Conservation (phyloP, 1,139 yeast species). For the Sporopachydermia cereana region DNA sequence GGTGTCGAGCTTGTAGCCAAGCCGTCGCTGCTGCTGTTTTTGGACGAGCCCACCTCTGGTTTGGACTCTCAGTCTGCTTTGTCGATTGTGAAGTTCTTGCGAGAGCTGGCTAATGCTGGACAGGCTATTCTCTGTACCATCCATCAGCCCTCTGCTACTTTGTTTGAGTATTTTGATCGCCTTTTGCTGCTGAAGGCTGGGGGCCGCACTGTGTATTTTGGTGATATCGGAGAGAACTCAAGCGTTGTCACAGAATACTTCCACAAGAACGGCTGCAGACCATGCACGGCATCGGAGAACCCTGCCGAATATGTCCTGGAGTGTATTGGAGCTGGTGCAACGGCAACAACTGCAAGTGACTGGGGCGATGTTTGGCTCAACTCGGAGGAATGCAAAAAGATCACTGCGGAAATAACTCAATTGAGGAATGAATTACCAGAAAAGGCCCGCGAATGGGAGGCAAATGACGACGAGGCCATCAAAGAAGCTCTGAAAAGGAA, state of each 20-base stretch:
- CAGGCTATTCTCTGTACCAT: slow-evolving; percentile 46
- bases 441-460: slow-evolving; percentile 8
- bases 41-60: slow-evolving; percentile 45
- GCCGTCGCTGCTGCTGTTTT: slow-evolving; percentile 35
- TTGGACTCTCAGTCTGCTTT: slow-evolving; percentile 45
- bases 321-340: slow-evolving; percentile 23
- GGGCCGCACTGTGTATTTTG: slow-evolving; percentile 35
- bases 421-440: slow-evolving; percentile 13
- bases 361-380: slow-evolving; percentile 36
- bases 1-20: slow-evolving; percentile 44
- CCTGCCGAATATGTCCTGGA: slow-evolving; percentile 28
- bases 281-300: slow-evolving; percentile 14
- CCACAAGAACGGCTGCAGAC: slow-evolving; percentile 8
- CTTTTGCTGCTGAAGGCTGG: slow-evolving; percentile 29
- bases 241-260: slow-evolving; percentile 23
- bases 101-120: slow-evolving; percentile 36
- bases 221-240: slow-evolving; percentile 24
- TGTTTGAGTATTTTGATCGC: slow-evolving; percentile 34
- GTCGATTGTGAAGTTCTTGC: slow-evolving; percentile 37
- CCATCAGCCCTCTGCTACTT: slow-evolving; percentile 48
- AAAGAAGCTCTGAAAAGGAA: slow-evolving; percentile 14
- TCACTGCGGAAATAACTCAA: slow-evolving; percentile 19
- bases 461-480: slow-evolving; percentile 21
- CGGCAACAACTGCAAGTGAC: slow-evolving; percentile 29
- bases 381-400: slow-evolving; percentile 22